Conservation (phyloP, 2,329 filamentous ascomycete genomes). For the Cladosporium sp. region DNA sequence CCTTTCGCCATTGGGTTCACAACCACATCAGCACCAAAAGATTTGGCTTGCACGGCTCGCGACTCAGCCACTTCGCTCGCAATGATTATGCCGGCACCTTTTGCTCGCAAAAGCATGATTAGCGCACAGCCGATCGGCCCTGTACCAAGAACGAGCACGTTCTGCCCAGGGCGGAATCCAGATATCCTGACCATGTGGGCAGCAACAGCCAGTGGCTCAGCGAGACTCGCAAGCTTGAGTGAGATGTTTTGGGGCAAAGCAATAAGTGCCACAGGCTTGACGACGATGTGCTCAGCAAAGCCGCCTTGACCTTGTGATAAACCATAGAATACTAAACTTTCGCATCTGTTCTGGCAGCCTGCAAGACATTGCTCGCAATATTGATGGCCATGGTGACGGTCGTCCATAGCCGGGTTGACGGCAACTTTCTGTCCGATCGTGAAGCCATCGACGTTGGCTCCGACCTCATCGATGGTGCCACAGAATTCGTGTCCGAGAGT, state of each 20-base stretch:
- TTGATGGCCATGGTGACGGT: conserved; percentile 13
- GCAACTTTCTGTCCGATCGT: conserved; percentile 21
- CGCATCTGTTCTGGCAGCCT: conserved; percentile 19
- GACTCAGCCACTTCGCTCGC: conserved; percentile 21
- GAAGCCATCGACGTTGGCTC: conserved; percentile 25
- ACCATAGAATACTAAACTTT: conserved; percentile 19
- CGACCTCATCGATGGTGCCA: conserved; percentile 21
- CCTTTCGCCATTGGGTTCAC: conserved; percentile 16
- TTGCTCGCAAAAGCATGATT: conserved; percentile 18
- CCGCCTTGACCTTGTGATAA: conserved; percentile 26
- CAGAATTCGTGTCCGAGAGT: conserved; percentile 26
- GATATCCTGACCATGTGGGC: conserved; percentile 18
- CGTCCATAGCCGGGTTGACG: conserved; percentile 23
- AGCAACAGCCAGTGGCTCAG: conserved; percentile 24
- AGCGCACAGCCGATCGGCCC: conserved; percentile 24
- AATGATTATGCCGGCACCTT: conserved; percentile 19
- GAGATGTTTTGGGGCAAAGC: conserved; percentile 17
- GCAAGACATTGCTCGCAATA: conserved; percentile 19
- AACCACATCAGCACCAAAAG: conserved; percentile 21
- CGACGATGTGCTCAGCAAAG: conserved; percentile 34
- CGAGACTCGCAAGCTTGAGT: conserved; percentile 19
- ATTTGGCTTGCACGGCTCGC: conserved; percentile 14
- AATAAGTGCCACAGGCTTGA: conserved; percentile 19
- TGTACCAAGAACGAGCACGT: conserved; percentile 21
- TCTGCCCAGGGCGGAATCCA: conserved; percentile 15